Conservation (phyloP, 768 basidiomycete species). For the Boletus patriciae region DNA sequence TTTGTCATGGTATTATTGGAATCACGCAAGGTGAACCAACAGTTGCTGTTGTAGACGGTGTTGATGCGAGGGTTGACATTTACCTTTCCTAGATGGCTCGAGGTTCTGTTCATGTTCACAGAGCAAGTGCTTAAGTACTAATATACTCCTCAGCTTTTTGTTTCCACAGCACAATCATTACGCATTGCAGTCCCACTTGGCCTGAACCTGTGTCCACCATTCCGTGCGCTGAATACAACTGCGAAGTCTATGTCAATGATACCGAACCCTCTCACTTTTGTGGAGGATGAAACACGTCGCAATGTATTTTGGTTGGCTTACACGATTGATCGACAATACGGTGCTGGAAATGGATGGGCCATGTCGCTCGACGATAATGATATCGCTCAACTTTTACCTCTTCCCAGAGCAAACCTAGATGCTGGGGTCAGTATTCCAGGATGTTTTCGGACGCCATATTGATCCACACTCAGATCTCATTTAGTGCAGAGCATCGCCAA, state of each 20-base stretch:
- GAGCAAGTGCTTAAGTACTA: not conserved
- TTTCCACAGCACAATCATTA: conserved; percentile 55
- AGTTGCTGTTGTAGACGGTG: not conserved
- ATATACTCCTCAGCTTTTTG: conserved; percentile 50
- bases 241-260: conserved; percentile 59
- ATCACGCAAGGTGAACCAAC: conserved; percentile 58
- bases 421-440: conserved; percentile 48
- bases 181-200: conserved; percentile 64
- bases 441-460: not conserved
- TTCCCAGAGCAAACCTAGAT: conserved; percentile 59
- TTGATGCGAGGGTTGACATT: not conserved
- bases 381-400: conserved; percentile 67
- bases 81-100: conserved; percentile 58
- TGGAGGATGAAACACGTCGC: conserved; percentile 70
- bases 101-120: conserved; percentile 42
- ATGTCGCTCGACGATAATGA: conserved; percentile 71
- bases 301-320: conserved; percentile 78
- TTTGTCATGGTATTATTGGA: conserved; percentile 73
- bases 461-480: conserved; percentile 40
- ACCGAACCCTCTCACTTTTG: conserved; percentile 54
- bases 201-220: conserved; percentile 65
- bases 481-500: conserved; percentile 55
- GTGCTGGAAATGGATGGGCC: conserved; percentile 71
- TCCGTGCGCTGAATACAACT: conserved; percentile 62
- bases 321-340: conserved; percentile 63